Conservation (phyloP, 2,329 filamentous ascomycete species). For the Trichoderma pleuroti region DNA sequence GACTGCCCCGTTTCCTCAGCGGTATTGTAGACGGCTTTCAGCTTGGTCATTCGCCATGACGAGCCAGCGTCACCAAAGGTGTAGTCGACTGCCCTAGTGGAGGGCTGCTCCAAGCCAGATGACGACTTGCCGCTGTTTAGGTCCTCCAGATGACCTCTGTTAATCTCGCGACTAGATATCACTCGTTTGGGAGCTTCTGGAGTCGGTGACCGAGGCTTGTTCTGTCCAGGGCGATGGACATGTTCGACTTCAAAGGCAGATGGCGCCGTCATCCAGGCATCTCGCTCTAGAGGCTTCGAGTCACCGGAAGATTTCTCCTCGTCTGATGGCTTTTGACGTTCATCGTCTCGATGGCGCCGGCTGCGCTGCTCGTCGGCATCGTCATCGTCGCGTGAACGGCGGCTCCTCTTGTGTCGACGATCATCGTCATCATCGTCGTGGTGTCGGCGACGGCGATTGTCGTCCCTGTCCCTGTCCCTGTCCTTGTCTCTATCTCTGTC, state of each 20-base stretch:
- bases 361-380: constrained; percentile 39
- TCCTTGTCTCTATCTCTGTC: constrained; percentile 31
- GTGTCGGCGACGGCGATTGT: constrained; percentile 33
- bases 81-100: constrained; percentile 63
- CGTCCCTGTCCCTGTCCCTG: constrained; percentile 29
- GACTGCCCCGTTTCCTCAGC: constrained; percentile 69
- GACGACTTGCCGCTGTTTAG: constrained; percentile 50
- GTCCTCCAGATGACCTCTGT: constrained; percentile 57
- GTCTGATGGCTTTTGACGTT: constrained; percentile 43
- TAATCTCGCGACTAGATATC: constrained; percentile 78
- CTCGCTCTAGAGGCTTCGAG: constrained; percentile 55
- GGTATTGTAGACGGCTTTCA: constrained; percentile 77
- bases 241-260: constrained; percentile 82
- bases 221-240: constrained; percentile 54
- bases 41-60: constrained; percentile 93
- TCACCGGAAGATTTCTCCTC: constrained; percentile 41
- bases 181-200: constrained; percentile 56
- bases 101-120: constrained; percentile 30
- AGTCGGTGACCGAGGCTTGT: constrained; percentile 51
- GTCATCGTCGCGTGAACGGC: constrained; percentile 50
- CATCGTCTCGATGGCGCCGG: constrained; percentile 25
- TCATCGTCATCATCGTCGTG: constrained; percentile 42
- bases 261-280: constrained; percentile 93
- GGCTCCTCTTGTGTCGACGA: constrained; percentile 62
- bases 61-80: constrained; percentile 86